Conservation (phyloP, 2,329 filamentous ascomycete genomes). For the Fusarium cicatricum region DNA sequence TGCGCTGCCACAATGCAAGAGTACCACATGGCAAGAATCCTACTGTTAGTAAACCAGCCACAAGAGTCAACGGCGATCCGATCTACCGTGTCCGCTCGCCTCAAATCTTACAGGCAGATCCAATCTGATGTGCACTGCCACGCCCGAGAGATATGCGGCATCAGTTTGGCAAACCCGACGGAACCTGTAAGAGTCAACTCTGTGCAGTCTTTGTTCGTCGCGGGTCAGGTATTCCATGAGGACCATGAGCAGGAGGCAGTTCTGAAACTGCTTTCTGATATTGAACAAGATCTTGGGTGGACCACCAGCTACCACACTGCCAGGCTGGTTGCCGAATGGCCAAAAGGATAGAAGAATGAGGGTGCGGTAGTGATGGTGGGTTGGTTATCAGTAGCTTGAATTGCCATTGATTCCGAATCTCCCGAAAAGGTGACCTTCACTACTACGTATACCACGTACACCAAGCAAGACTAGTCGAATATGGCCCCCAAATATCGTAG, state of each 20-base stretch:
- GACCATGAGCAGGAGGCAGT: conserved; percentile 64
- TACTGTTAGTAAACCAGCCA: conserved; percentile 62
- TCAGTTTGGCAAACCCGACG: conserved; percentile 29
- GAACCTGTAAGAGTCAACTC: conserved; percentile 33
- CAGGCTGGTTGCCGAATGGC: conserved; percentile 34
- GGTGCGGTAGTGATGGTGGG: background rate
- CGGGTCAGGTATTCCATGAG: conserved; percentile 46
- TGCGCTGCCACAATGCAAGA: conserved; percentile 72
- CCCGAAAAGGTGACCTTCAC: too few relatives aligned
- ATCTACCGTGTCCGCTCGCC: conserved; percentile 32
- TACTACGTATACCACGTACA: too few relatives aligned
- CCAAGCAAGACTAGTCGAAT: too few relatives aligned
- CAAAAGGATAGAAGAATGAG: background rate
- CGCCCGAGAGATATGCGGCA: conserved; percentile 35
- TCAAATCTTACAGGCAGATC: conserved; percentile 30
- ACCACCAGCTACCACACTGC: conserved; percentile 53
- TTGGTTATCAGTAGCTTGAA: too few relatives aligned
- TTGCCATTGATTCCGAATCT: too few relatives aligned
- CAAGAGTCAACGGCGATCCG: conserved; percentile 38
- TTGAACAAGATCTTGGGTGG: conserved; percentile 71
- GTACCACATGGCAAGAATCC: conserved; percentile 70
- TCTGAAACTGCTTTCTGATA: conserved; percentile 62
- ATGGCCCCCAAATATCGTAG: too few relatives aligned
- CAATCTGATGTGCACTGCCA: conserved; percentile 25
- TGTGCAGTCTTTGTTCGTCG: conserved; percentile 34